These are phyloP conservation scores for Pulveroboletus frians DNA, from an alignment of 768 basidiomycete genomes.

Conservation along the genomic window DNA sequence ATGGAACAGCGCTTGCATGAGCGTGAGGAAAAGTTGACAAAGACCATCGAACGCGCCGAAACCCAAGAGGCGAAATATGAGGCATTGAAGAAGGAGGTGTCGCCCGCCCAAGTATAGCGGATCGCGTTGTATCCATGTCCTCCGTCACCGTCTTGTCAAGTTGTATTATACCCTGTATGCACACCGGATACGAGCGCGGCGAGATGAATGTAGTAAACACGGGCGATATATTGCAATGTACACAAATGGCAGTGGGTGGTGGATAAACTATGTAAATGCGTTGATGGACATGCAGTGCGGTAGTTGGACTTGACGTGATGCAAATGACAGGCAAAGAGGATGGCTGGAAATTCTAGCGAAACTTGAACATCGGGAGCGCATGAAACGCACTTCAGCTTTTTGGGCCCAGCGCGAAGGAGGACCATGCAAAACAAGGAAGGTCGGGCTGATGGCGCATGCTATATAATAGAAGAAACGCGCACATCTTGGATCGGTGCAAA, in stretches of 20 bases:
- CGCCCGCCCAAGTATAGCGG: slow-evolving; percentile 17
- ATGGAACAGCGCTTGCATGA: slow-evolving; percentile 69
- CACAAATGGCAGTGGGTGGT: slow-evolving; percentile 28
- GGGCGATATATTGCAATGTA: slow-evolving; percentile 27
- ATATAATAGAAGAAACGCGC: slow-evolving; percentile 27
- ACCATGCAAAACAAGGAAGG: slow-evolving; percentile 17
- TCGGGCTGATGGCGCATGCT: slow-evolving; percentile 23
- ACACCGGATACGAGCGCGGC: neutral
- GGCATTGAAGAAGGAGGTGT: slow-evolving; percentile 38
- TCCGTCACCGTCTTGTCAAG: slow-evolving; percentile 6
- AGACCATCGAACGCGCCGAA: slow-evolving; percentile 58
- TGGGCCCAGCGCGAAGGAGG: slow-evolving; percentile 17
- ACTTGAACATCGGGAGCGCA: slow-evolving; percentile 19
- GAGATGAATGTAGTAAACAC: slow-evolving; percentile 12
- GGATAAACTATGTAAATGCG: slow-evolving; percentile 14
- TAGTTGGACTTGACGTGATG: slow-evolving; percentile 23
- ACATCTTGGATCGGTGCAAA: slow-evolving; percentile 31
- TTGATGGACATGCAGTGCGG: slow-evolving; percentile 17
- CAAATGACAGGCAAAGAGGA: slow-evolving; percentile 21
- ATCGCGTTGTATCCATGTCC: slow-evolving; percentile 3
- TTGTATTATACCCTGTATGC: slow-evolving; percentile 20
- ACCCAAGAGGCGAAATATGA: slow-evolving; percentile 53
- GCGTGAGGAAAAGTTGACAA: slow-evolving; percentile 56
- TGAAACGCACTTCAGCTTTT: slow-evolving; percentile 28
- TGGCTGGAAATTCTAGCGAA: slow-evolving; percentile 26